Evolutionary conservation across 257 asterid species (phyloP), one percentile per base, ranked within the genome.

Genomic region (Cinchona pubescens): DNA sequence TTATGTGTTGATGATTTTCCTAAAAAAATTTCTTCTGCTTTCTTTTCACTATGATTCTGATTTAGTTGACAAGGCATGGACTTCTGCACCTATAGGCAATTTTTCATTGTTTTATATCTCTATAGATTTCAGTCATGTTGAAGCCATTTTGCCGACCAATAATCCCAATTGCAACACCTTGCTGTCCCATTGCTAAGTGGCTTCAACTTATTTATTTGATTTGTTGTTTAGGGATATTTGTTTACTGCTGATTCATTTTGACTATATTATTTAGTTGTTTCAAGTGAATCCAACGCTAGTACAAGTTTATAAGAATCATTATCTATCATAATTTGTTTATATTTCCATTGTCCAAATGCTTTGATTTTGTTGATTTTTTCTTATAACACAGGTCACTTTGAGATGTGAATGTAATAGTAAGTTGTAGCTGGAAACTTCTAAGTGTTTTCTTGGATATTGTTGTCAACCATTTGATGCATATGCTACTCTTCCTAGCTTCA

Each of bases 71-170:
- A 75, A 68, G 71, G 48, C 73, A 78, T 81, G 76, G 81, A 85
- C 85, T 69, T 67, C 63, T 72, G 63, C 79, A 82, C 76, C 79
- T 82, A 83, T 83, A 89, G 93, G 90, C 76, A 75, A 84, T 83
- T 86, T 66, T 78, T 85, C 59, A 80, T 82, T 83, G 79, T 67
- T 86, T 84, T 64, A 72, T 72, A 73, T 27, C 16, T 27, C 16
- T 18, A 72, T 73, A 79, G 46, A 70, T 62, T 80, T 75, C 25
- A 74, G 78, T 77, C 70, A 78, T 79, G 73, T 66, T 69, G 76
- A 78, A 67, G 75, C 65, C 58, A 49, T 72, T 58, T 25, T 77
- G 66, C 62, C 58, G 71, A 30, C 32, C 64, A 71, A 76, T 80
- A 69, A 72, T 46, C 32, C 40, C 45, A 43, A 13, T 7, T 51